phyloP scores from a whole-genome alignment of 768 basidiomycete species.

The Russula sp. region DNA sequence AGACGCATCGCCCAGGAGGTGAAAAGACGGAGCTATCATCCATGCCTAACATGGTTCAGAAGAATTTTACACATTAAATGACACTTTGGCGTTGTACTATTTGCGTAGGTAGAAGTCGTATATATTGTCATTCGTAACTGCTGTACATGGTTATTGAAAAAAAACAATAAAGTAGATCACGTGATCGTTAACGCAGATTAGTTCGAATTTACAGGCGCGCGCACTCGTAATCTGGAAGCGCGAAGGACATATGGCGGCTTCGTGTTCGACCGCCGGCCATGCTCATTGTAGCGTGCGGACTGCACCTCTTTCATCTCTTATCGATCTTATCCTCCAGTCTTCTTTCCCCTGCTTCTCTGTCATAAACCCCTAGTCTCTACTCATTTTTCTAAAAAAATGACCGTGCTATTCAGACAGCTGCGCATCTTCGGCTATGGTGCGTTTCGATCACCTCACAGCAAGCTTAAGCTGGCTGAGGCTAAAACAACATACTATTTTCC shows the following conservation, averaged over 20 bases:
- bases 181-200: constrained; percentile 12
- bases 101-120: constrained; percentile 4
- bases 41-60: neutral
- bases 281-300: constrained; percentile 23
- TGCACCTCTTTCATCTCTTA: constrained; percentile 20
- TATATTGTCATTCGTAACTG: constrained; percentile 3
- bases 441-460: neutral
- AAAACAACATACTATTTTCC: constrained; percentile 4
- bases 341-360: constrained; percentile 3
- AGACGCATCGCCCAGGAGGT: constrained; percentile 38
- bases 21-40: constrained; percentile 9
- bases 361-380: constrained; percentile 4
- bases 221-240: neutral
- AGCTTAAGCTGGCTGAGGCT: neutral
- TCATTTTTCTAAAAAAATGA: constrained; percentile 32
- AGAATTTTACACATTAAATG: constrained; percentile 12
- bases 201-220: neutral
- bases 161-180: neutral
- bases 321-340: constrained; percentile 6
- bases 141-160: constrained; percentile 5
- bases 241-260: constrained; percentile 4
- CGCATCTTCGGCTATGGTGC: constrained; percentile 36
- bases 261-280: constrained; percentile 16
- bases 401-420: constrained; percentile 38
- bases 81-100: constrained; percentile 13